phyloP scores from a whole-genome alignment of 371 early-diverging fungal species.

The Mortierella sp. region DNA sequence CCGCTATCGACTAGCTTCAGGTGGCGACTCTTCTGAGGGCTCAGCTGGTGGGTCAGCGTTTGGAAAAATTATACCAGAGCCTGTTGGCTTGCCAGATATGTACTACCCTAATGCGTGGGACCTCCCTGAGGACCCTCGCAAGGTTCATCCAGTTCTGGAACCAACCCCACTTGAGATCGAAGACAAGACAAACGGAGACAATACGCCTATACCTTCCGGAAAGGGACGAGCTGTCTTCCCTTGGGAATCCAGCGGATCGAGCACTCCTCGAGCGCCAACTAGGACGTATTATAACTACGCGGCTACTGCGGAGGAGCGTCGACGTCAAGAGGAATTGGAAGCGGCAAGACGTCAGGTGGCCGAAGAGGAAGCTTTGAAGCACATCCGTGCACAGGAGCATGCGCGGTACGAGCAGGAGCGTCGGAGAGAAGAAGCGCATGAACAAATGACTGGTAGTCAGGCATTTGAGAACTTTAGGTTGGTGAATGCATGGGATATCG shows the following conservation, averaged over 20 bases:
- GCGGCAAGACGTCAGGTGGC: constrained; percentile 17
- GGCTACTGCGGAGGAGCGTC: constrained; percentile 36
- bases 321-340: constrained; percentile 32
- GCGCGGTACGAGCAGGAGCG: constrained; percentile 49
- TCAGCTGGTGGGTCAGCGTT: constrained; percentile 14
- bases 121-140: constrained; percentile 47
- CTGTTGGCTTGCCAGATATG: constrained; percentile 50
- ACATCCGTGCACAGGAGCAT: constrained; percentile 35
- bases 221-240: constrained; percentile 47
- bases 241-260: constrained; percentile 39
- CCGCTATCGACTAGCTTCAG: constrained; percentile 41
- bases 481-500: constrained; percentile 57
- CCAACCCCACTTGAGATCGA: constrained; percentile 27
- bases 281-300: constrained; percentile 45
- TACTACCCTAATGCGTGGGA: constrained; percentile 57
- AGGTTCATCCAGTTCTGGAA: constrained; percentile 16
- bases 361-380: constrained; percentile 36
- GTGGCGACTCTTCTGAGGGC: constrained; percentile 17
- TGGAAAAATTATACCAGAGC: constrained; percentile 44
- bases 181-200: constrained; percentile 25
- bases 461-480: constrained; percentile 53
- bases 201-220: constrained; percentile 39
- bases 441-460: constrained; percentile 37
- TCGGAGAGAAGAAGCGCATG: constrained; percentile 30
- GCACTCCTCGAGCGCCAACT: constrained; percentile 27